Conservation (phyloP, 2,329 filamentous ascomycete genomes). For the Monilinia polystroma region DNA sequence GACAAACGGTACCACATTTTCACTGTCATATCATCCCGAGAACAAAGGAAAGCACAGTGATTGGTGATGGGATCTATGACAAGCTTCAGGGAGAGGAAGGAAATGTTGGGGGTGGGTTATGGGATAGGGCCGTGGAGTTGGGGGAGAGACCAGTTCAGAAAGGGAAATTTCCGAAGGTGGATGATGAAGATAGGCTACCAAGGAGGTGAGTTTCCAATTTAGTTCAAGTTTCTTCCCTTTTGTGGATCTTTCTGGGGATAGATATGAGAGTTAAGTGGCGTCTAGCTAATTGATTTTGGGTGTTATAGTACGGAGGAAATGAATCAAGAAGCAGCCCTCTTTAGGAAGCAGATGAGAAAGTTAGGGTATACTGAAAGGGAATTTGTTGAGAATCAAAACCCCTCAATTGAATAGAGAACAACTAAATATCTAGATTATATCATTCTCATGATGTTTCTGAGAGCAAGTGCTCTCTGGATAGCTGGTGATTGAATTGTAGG, state of each 20-base stretch:
- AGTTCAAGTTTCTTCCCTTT: neutral
- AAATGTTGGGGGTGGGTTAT: slow-evolving; percentile 71
- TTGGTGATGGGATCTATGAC: slow-evolving; percentile 74
- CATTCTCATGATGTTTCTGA: neutral
- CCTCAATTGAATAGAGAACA: neutral
- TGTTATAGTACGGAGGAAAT: slow-evolving; percentile 64
- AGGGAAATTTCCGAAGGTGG: slow-evolving; percentile 65
- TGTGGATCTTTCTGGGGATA: too few species aligned
- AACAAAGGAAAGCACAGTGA: slow-evolving; percentile 51
- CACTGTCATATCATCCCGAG: slow-evolving; percentile 91
- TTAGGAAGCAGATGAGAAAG: slow-evolving; percentile 35
- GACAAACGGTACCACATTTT: slow-evolving; percentile 90
- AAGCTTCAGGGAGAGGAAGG: slow-evolving; percentile 82
- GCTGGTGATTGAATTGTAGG: too few species aligned
- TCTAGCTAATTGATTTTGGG: neutral
- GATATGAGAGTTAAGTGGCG: neutral
- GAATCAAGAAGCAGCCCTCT: slow-evolving; percentile 66
- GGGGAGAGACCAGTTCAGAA: slow-evolving; percentile 49
- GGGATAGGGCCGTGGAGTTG: slow-evolving; percentile 61
- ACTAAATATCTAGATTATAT: neutral
- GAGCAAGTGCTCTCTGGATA: neutral
- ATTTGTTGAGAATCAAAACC: neutral
- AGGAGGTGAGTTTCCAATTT: slow-evolving; percentile 43
- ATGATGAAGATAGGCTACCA: slow-evolving; percentile 67
- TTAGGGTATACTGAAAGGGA: slow-evolving; percentile 9